These are phyloP conservation scores for Paulownia fortunei DNA, from an alignment of 257 asterid species.

Conservation along the genomic window DNA sequence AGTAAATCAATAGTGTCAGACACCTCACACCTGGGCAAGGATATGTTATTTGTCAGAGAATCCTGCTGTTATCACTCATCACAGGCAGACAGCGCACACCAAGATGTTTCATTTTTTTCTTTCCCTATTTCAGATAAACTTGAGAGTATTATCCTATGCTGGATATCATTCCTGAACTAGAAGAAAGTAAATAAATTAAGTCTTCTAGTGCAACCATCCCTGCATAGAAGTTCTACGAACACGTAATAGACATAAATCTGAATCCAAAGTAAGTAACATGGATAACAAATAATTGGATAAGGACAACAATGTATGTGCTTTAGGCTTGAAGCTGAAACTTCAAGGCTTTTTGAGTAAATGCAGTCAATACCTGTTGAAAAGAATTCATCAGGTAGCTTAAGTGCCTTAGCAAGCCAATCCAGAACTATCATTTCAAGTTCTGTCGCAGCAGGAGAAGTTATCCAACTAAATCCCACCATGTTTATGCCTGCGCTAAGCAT, in stretches of 20 bases:
- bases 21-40: background rate
- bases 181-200: background rate
- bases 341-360: background rate
- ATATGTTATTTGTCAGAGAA: background rate
- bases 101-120: background rate
- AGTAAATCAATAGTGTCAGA: background rate
- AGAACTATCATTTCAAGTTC: slow-evolving; percentile 91
- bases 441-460: slow-evolving; percentile 97
- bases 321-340: background rate
- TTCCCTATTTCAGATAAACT: background rate
- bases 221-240: background rate
- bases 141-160: background rate
- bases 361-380: slow-evolving; percentile 65
- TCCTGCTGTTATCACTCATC: background rate
- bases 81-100: background rate
- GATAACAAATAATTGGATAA: too few species aligned
- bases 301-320: background rate
- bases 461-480: slow-evolving; percentile 98
- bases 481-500: slow-evolving; percentile 95
- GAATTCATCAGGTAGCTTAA: slow-evolving; percentile 71
- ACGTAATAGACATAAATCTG: background rate
- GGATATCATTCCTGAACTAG: background rate
- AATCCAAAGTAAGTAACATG: too few species aligned
- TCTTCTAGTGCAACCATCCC: background rate
- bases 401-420: slow-evolving; percentile 96